phyloP scores from a whole-genome alignment of 2,329 filamentous ascomycete species.

The Aspergillus floridensis region DNA sequence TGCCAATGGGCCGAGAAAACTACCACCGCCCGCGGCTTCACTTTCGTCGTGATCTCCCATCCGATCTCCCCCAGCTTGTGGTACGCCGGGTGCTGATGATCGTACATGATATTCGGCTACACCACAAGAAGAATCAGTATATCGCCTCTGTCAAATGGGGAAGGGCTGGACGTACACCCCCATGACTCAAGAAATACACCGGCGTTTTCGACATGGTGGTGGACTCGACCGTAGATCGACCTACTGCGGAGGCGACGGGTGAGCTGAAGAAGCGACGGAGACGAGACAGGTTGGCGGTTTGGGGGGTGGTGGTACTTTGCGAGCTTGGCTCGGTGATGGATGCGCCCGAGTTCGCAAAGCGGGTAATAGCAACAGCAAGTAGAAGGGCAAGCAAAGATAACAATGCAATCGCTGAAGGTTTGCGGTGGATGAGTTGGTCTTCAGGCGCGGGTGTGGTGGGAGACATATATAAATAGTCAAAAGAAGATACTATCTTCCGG shows the following conservation, averaged over 20 bases:
- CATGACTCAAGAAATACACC: constrained; percentile 54
- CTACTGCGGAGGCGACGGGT: not conserved
- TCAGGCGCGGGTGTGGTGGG: not conserved
- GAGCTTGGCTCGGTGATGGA: not conserved
- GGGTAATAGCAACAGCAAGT: not conserved
- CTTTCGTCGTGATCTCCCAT: constrained; percentile 65
- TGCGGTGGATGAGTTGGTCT: not conserved
- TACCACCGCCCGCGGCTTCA: constrained; percentile 69
- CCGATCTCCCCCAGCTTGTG: constrained; percentile 63
- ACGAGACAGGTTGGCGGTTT: not conserved
- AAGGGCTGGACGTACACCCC: constrained; percentile 36
- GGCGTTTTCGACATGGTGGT: constrained; percentile 39
- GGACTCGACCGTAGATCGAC: not conserved
- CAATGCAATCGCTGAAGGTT: not conserved
- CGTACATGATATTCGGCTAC: constrained; percentile 64
- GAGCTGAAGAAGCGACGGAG: not conserved
- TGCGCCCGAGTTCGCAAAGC: not conserved
- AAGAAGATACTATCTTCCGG: no score
- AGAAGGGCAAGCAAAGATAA: not conserved
- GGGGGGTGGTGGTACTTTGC: not conserved
- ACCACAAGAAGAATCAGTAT: no score
- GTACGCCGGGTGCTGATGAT: constrained; percentile 67
- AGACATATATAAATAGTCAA: no score
- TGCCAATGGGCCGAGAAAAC: constrained; percentile 80
- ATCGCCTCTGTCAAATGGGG: not conserved